Conservation (phyloP, 331 rosid genomes). For the Saraca asoca region DNA sequence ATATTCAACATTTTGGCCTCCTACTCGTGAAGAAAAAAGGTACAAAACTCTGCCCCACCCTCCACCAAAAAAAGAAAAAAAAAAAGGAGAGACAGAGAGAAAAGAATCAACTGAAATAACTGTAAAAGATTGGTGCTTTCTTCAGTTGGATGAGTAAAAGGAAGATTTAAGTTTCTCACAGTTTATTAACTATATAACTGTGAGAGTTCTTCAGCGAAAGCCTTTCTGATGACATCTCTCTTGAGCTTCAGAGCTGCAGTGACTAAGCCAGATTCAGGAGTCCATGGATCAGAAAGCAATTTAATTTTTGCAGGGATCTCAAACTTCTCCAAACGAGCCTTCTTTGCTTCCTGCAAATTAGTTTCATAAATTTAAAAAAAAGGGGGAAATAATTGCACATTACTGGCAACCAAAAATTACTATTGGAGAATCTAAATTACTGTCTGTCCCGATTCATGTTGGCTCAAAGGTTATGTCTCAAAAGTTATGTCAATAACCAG, state of each 20-base stretch:
- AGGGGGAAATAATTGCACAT: neutral
- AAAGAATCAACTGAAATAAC: neutral
- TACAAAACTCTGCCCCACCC: slow-evolving; percentile 19
- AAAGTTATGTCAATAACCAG: too few species aligned
- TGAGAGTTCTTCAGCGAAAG: slow-evolving; percentile 67
- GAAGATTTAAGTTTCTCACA: slow-evolving; percentile 9
- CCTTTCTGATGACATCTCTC: slow-evolving; percentile 77
- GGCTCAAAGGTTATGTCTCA: neutral
- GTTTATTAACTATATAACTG: slow-evolving; percentile 53
- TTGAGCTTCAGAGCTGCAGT: slow-evolving; percentile 96
- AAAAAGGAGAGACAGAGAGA: too few species aligned
- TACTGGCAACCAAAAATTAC: slow-evolving; percentile 5
- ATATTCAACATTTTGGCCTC: neutral
- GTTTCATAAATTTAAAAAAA: neutral
- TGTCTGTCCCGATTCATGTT: neutral
- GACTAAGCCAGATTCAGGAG: slow-evolving; percentile 86
- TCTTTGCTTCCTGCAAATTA: slow-evolving; percentile 79
- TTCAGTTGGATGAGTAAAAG: slow-evolving; percentile 21
- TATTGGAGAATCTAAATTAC: neutral
- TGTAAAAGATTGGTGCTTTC: slow-evolving; percentile 2
- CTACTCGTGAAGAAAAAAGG: slow-evolving; percentile 4
- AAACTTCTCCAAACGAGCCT: slow-evolving; percentile 71
- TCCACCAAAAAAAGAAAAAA: neutral
- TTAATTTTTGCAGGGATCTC: slow-evolving; percentile 84
- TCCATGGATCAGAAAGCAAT: slow-evolving; percentile 75